These are phyloP conservation scores for Leishmania aethiopica DNA, from an alignment of 208 protist species.

Conservation along the genomic window DNA sequence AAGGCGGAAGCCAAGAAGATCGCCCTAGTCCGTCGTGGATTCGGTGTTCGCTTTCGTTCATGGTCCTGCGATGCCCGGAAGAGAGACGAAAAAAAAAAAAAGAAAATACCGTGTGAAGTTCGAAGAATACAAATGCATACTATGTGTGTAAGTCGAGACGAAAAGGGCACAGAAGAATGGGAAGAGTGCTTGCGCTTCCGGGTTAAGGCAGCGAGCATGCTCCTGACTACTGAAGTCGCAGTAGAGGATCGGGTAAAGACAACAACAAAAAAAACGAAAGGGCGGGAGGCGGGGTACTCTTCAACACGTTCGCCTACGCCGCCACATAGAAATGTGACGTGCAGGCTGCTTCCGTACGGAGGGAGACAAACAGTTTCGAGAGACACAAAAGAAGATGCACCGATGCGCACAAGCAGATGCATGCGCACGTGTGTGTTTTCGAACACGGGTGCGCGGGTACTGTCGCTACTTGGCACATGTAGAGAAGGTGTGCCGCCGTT, in stretches of 20 bases:
- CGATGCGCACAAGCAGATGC: neutral
- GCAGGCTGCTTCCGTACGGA: neutral
- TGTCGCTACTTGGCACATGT: neutral
- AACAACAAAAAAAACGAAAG: neutral
- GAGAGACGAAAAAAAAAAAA: too few species aligned
- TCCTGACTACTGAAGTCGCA: neutral
- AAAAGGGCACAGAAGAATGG: neutral
- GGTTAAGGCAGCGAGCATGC: neutral
- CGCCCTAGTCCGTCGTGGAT: neutral
- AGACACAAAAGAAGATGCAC: neutral
- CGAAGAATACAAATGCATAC: neutral
- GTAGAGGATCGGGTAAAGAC: neutral
- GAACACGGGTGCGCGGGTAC: neutral
- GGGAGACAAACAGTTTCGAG: neutral
- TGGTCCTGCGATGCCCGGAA: neutral
- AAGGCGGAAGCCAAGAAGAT: neutral
- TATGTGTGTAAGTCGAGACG: neutral
- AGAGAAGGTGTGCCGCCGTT: neutral
- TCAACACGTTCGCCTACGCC: too few species aligned
- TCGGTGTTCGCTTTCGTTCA: neutral
- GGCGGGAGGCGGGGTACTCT: neutral
- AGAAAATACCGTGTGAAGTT: neutral
- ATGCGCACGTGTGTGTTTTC: neutral
- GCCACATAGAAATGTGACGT: neutral
- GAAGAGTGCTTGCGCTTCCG: neutral